Evolutionary conservation across 352 stramenopile genomes (phyloP).

Genomic region (Pythium aquatile): DNA sequence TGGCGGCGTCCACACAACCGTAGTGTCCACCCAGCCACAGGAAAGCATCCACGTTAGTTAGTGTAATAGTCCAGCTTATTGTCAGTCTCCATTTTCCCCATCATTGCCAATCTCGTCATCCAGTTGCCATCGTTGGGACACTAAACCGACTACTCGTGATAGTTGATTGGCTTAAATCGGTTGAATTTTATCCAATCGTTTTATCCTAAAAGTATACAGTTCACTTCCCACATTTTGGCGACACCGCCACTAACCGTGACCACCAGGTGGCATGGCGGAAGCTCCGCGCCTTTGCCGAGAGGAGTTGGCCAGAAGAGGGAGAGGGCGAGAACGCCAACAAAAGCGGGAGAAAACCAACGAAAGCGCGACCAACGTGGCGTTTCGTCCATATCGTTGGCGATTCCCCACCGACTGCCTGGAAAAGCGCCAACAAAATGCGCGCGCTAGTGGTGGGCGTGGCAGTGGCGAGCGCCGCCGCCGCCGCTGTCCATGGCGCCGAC

Average conservation of each 20-base stretch:
- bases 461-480: neutral
- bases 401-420: neutral
- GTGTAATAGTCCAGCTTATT: neutral
- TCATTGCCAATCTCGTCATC: neutral
- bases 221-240: neutral
- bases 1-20: neutral
- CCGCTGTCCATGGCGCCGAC: neutral
- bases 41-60: neutral
- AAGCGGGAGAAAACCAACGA: constrained; percentile 2
- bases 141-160: neutral
- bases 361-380: constrained; percentile 9
- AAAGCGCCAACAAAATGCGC: neutral
- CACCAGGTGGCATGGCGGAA: constrained; percentile 13
- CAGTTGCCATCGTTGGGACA: neutral
- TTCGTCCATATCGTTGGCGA: constrained; percentile 2
- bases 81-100: neutral
- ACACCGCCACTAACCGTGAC: neutral
- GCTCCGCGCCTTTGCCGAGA: constrained; percentile 6
- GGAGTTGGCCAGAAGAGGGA: neutral
- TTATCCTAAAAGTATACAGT: constrained; percentile 20
- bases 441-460: constrained; percentile 13
- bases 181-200: constrained; percentile 2
- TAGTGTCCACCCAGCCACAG: neutral
- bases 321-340: constrained; percentile 4
- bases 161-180: constrained; percentile 5